Evolutionary conservation across 2,329 filamentous ascomycete species (phyloP).

Genomic region (Fusarium brachygibbosum): DNA sequence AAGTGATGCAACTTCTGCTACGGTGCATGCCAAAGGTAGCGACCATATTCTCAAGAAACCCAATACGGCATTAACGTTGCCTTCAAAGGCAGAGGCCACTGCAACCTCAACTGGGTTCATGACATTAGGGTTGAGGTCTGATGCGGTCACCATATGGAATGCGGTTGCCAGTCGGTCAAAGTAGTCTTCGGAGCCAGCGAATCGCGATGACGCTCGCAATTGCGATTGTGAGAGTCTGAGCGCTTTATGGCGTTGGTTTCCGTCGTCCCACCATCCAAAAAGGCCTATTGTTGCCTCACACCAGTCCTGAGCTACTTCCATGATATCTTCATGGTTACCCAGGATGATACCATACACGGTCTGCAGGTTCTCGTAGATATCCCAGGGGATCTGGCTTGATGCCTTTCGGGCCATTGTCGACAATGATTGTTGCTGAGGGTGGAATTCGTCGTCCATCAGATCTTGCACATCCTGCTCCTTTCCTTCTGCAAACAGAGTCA

Average conservation of each 20-base stretch:
- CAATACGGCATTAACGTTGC: constrained; percentile 81
- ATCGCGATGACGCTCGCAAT: constrained; percentile 56
- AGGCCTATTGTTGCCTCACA: constrained; percentile 87
- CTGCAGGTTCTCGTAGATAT: constrained; percentile 87
- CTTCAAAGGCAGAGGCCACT: constrained; percentile 85
- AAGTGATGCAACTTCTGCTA: constrained; percentile 86
- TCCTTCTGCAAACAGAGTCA: constrained; percentile 85
- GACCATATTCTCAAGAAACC: constrained; percentile 84
- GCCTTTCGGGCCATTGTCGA: constrained; percentile 80
- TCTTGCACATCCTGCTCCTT: constrained; percentile 63
- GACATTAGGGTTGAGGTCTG: constrained; percentile 82
- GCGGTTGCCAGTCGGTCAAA: constrained; percentile 78
- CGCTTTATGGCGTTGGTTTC: constrained; percentile 63
- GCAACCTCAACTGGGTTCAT: constrained; percentile 83
- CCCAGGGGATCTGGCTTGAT: constrained; percentile 89
- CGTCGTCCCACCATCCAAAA: constrained; percentile 92
- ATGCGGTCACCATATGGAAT: constrained; percentile 76
- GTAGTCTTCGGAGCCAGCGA: constrained; percentile 75
- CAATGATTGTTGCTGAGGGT: constrained; percentile 63
- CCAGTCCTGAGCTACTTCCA: constrained; percentile 88
- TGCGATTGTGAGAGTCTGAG: constrained; percentile 58
- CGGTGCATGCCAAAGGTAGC: constrained; percentile 79
- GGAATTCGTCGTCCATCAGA: constrained; percentile 52
- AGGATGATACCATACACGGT: constrained; percentile 85
- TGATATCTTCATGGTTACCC: constrained; percentile 80